Evolutionary conservation across 805 yeast genomes (phyloP), one percentile per base, ranked within the genome.

Genomic region (Suhomyces sp.): DNA sequence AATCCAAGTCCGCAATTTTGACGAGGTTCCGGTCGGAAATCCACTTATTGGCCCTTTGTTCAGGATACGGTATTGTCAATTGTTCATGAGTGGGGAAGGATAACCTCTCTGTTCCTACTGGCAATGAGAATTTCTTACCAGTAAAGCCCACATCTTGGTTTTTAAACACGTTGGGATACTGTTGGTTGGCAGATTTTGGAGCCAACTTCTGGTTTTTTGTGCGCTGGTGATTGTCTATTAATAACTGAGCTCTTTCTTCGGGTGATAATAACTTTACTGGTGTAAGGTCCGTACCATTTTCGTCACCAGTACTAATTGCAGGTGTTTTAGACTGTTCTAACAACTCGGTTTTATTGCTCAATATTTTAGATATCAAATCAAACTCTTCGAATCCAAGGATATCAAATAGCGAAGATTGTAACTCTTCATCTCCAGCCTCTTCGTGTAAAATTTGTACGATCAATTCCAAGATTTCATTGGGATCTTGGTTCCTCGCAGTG

Each of bases 121-220:
- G 98, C 9, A 93, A 67, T 1, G 82, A 67, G 49, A 79, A 85
- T 51, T 82, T 83, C 41, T 83, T 83, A 1, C 97, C 97, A 5
- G 87, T 76, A 28, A 87, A 75, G 15, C 43, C 23, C 4, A 37
- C 29, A 27, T 79, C 87, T 33, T 74, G 77, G 28, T 81, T 67
- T 43, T 84, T 77, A 58, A 72, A 93, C 2, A 93, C 97, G 60
- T 95, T 95, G 0, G 97, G 96, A 50, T 88, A 91, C 35, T 73
- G 65, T 13, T 72, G 72, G 24, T 64, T 68, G 4, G 66, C 54
- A 10, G 58, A 50, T 22, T 69, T 74, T 1, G 78, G 75, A 10
- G 67, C 68, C 12, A 81, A 51, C 15, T 65, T 63, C 32, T 68
- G 69, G 46, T 74, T 75, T 46, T 70, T 74, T 0, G 80, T 73